phyloP scores from a whole-genome alignment of 495 filamentous ascomycete species.

The Xylaria palmicola region DNA sequence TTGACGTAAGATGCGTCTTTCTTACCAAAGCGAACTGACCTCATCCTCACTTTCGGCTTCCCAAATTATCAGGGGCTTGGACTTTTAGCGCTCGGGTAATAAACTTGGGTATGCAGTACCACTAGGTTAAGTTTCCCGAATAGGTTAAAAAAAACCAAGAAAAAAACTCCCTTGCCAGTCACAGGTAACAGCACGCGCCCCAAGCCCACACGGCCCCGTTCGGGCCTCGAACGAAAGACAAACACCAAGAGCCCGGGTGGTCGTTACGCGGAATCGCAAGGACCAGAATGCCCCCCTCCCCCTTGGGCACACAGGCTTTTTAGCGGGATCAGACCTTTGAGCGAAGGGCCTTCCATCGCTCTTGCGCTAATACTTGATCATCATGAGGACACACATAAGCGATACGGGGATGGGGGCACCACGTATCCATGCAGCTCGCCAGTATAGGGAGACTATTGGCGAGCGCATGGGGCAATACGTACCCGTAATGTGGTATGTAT shows the following conservation, averaged over 20 bases:
- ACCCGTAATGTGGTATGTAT: neutral
- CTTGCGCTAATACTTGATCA: neutral
- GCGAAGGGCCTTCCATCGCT: neutral
- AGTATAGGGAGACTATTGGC: neutral
- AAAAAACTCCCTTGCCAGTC: neutral
- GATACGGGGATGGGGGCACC: slow-evolving; percentile 12
- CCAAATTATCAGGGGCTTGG: neutral
- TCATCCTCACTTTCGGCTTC: neutral
- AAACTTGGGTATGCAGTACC: neutral
- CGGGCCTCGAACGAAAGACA: slow-evolving; percentile 1
- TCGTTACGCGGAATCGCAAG: no score
- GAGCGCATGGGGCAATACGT: neutral
- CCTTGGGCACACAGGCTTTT: neutral
- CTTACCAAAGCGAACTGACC: neutral
- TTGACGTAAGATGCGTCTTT: neutral
- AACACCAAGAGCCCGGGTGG: no score
- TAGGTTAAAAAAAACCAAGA: no score
- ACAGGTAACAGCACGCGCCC: slow-evolving; percentile 2
- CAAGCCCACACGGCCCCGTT: no score
- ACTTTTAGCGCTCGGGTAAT: slow-evolving; percentile 15
- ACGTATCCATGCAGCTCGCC: slow-evolving; percentile 18
- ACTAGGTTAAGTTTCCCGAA: no score
- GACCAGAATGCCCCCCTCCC: neutral
- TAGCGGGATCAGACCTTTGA: neutral
- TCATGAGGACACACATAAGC: no score